Conservation (phyloP, 345 rosid genomes). For the Populus ilicifolia region DNA sequence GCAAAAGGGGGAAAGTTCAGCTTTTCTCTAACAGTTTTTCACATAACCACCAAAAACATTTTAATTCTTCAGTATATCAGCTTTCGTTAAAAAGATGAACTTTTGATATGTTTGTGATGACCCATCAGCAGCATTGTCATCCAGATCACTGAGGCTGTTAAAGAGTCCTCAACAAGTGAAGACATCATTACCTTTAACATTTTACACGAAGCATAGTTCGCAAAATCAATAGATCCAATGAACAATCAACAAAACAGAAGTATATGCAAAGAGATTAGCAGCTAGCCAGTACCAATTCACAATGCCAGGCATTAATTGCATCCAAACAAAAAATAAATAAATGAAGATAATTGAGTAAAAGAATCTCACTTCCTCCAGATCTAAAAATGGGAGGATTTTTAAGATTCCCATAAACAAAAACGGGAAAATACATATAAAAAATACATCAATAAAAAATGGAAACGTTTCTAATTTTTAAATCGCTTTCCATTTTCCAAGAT, state of each 20-base stretch:
- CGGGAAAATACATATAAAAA: not conserved
- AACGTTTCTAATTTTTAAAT: conserved; percentile 16
- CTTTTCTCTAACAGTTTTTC: not conserved
- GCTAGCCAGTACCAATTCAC: not conserved
- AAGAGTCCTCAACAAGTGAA: not conserved
- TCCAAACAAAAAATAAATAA: not conserved
- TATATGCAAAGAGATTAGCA: conserved; percentile 6
- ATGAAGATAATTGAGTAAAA: not conserved
- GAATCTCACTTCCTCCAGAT: conserved; percentile 1
- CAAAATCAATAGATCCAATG: conserved; percentile 12
- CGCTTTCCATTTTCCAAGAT: conserved; percentile 9
- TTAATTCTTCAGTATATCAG: not conserved
- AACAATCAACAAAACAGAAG: not conserved
- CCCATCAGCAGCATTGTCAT: not conserved
- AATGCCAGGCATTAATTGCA: not conserved
- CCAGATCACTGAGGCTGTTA: not conserved
- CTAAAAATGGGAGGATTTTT: conserved; percentile 2
- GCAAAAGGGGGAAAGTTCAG: not conserved
- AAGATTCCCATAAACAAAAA: conserved; percentile 19
- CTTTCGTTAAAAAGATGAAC: not conserved
- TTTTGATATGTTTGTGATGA: not conserved
- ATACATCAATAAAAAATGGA: conserved; percentile 2
- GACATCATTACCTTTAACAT: not conserved
- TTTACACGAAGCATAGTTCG: not conserved
- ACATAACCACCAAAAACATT: not conserved